phyloP scores from a whole-genome alignment of 2,329 filamentous ascomycete genomes.

The Cytospora paraplurivora region DNA sequence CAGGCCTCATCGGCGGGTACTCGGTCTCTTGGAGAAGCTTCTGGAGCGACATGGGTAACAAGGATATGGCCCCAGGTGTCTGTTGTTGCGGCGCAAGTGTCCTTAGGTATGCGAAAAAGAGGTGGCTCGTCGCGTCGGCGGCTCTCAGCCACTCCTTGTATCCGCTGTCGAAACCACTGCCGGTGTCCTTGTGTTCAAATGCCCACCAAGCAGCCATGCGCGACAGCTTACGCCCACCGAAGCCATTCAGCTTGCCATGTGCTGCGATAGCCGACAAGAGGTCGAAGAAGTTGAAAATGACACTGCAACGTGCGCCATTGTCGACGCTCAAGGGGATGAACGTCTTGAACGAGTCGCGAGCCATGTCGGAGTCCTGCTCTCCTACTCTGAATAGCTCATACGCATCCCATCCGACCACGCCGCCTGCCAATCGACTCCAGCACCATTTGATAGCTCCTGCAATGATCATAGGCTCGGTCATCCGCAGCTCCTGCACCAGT shows the following conservation, averaged over 20 bases:
- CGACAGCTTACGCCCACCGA: slow-evolving; percentile 91
- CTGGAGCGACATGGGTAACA: slow-evolving; percentile 87
- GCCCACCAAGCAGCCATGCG: slow-evolving; percentile 98
- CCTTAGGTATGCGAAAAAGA: slow-evolving; percentile 96
- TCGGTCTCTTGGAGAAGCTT: slow-evolving; percentile 89
- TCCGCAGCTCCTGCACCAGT: slow-evolving; percentile 81
- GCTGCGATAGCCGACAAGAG: slow-evolving; percentile 87
- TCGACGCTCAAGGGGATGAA: slow-evolving; percentile 95
- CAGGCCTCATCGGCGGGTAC: slow-evolving; percentile 82
- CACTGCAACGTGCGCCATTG: slow-evolving; percentile 78
- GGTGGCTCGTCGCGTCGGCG: slow-evolving; percentile 91
- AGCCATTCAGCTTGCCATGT: slow-evolving; percentile 88
- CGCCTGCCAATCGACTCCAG: slow-evolving; percentile 88
- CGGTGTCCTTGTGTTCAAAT: slow-evolving; percentile 85
- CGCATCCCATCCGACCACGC: slow-evolving; percentile 94
- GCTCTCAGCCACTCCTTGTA: slow-evolving; percentile 89
- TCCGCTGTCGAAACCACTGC: slow-evolving; percentile 90
- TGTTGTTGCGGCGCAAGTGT: slow-evolving; percentile 79
- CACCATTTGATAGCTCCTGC: slow-evolving; percentile 98
- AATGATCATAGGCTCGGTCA: slow-evolving; percentile 93
- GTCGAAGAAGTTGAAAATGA: slow-evolving; percentile 97
- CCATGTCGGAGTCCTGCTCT: slow-evolving; percentile 90
- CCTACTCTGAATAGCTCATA: slow-evolving; percentile 96
- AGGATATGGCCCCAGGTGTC: slow-evolving; percentile 75
- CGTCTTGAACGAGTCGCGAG: slow-evolving; percentile 90